A percentile compares a stretch with the other conserved stretches of the same genome.
These are phyloP conservation scores for sunflower (Helianthus annuus) DNA, from an alignment of 129 eudicot genomes.

Conservation along the genomic window HanXRQr2.0-SUNRISE NC_035437.2:93262410-93262909, in stretches of 20 bases:
- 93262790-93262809: too few species aligned
- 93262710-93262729: not conserved
- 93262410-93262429: not conserved
- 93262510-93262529: not conserved
- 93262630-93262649: not conserved
- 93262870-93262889: too few species aligned
- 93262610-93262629: not conserved
- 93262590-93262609: conserved; percentile 4
- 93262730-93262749: too few species aligned
- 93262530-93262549: not conserved
- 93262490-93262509: not conserved
- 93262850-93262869: too few species aligned
- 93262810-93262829: too few species aligned
- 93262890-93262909: too few species aligned
- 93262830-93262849: too few species aligned
- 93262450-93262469: not conserved
- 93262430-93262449: conserved; percentile 10
- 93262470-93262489: not conserved
- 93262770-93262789: too few species aligned
- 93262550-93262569: not conserved
- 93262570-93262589: not conserved
- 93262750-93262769: too few species aligned
- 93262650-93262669: not conserved
- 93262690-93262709: not conserved
- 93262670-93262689: not conserved